These are phyloP conservation scores for Sordariomycetes sp. DNA, from an alignment of 2,329 filamentous ascomycete genomes.

Conservation along the genomic window DNA sequence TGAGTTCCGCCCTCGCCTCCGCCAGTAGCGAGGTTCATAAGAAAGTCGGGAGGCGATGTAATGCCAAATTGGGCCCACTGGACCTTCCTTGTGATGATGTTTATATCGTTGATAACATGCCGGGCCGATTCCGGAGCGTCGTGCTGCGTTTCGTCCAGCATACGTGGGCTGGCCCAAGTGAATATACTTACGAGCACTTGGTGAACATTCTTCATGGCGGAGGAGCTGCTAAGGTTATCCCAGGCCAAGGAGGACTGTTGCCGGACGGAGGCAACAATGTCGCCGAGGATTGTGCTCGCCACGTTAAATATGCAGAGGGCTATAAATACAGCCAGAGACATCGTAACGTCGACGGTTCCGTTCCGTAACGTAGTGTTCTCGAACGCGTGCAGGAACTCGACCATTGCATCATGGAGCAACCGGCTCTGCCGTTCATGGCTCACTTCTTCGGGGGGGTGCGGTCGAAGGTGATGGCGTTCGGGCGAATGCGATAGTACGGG, in stretches of 20 bases:
- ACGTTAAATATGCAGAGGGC: constrained; percentile 50
- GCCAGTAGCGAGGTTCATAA: constrained; percentile 35
- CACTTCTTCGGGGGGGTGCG: constrained; percentile 25
- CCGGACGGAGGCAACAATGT: constrained; percentile 23
- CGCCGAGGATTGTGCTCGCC: constrained; percentile 38
- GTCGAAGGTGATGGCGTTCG: constrained; percentile 12
- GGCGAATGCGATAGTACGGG: constrained; percentile 27
- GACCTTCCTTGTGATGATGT: constrained; percentile 33
- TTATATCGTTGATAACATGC: constrained; percentile 28
- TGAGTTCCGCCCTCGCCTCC: neutral
- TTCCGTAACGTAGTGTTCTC: constrained; percentile 31
- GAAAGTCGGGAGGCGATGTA: constrained; percentile 35
- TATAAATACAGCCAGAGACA: constrained; percentile 41
- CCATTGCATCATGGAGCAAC: constrained; percentile 37
- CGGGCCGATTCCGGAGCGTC: constrained; percentile 34
- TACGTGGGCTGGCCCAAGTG: constrained; percentile 28
- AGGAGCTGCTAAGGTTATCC: neutral
- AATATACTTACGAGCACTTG: constrained; percentile 40
- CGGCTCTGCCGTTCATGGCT: constrained; percentile 35
- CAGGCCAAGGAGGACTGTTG: constrained; percentile 5
- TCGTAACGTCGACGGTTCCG: constrained; percentile 25
- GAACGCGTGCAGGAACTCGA: constrained; percentile 40
- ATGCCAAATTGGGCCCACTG: constrained; percentile 36
- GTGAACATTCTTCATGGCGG: constrained; percentile 34
- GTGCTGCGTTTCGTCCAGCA: constrained; percentile 29